A percentile compares a stretch with the other conserved stretches of the same genome.
phyloP scores from a whole-genome alignment of 306 rosid species.

The Dalbergia cultrata region DNA sequence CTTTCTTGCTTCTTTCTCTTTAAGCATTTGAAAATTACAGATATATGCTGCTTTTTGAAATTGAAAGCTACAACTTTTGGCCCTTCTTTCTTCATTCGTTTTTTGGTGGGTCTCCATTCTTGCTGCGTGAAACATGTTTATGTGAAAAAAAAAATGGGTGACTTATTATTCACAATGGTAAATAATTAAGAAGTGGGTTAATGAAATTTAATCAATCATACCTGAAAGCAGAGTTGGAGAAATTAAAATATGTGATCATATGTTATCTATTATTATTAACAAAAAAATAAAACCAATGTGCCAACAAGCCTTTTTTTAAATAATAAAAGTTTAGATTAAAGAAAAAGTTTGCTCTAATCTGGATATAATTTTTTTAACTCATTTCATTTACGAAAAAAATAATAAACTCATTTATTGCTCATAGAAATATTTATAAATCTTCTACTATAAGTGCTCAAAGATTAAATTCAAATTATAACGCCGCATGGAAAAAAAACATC shows the following conservation, averaged over 20 bases:
- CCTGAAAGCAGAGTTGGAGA: neutral
- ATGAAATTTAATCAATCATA: neutral
- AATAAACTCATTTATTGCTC: too few species aligned
- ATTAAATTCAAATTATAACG: too few species aligned
- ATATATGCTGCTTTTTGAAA: conserved; percentile 3
- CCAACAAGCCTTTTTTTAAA: too few species aligned
- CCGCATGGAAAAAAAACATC: too few species aligned
- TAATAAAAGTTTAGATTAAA: too few species aligned
- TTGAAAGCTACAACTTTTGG: conserved; percentile 1
- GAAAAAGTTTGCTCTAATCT: too few species aligned
- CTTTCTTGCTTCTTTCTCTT: neutral
- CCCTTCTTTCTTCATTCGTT: neutral
- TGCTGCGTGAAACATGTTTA: conserved; percentile 11
- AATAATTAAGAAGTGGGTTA: neutral
- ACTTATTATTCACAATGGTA: neutral
- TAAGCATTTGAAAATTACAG: conserved; percentile 17
- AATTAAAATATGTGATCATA: too few species aligned
- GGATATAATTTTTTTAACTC: too few species aligned
- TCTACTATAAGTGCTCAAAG: neutral
- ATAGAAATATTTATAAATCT: too few species aligned
- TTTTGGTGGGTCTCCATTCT: neutral
- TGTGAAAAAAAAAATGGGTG: neutral
- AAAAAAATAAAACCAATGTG: too few species aligned
- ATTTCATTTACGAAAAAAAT: too few species aligned
- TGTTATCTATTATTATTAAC: too few species aligned